These are phyloP conservation scores for Lobosporangium transversale DNA, from an alignment of 192 early-diverging fungal species.

Conservation along the genomic window DNA sequence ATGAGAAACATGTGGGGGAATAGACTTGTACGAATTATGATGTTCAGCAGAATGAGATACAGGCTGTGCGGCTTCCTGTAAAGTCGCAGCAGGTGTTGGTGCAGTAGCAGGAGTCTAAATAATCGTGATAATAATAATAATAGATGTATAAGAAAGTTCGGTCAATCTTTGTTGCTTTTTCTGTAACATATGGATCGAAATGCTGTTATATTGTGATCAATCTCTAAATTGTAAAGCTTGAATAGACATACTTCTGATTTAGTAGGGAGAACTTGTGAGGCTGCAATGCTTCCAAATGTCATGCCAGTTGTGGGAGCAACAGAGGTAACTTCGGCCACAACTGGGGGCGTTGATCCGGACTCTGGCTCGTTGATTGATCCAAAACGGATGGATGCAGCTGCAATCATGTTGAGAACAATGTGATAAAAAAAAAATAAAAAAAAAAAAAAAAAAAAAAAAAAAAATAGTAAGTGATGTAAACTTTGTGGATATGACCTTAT, in stretches of 20 bases:
- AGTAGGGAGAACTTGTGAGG: conserved; percentile 33
- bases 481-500: neutral
- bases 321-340: conserved; percentile 25
- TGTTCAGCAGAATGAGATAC: conserved; percentile 18
- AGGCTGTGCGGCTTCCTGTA: conserved; percentile 17
- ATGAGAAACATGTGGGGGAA: conserved; percentile 35
- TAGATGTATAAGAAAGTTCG: too few species aligned
- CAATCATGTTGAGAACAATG: too few species aligned
- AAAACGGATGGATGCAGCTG: conserved; percentile 51
- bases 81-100: conserved; percentile 2
- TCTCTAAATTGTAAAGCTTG: too few species aligned
- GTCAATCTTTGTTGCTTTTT: too few species aligned
- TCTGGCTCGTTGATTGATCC: conserved; percentile 56
- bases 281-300: conserved; percentile 49
- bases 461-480: neutral
- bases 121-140: too few species aligned
- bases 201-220: too few species aligned
- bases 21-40: conserved; percentile 40
- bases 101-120: conserved; percentile 10
- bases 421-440: too few species aligned
- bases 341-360: conserved; percentile 23
- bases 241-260: conserved; percentile 28
- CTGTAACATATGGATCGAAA: too few species aligned
- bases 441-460: too few species aligned
- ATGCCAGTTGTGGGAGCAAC: conserved; percentile 18